phyloP scores from a whole-genome alignment of 2,329 filamentous ascomycete species.

The Xylariaceae sp. region DNA sequence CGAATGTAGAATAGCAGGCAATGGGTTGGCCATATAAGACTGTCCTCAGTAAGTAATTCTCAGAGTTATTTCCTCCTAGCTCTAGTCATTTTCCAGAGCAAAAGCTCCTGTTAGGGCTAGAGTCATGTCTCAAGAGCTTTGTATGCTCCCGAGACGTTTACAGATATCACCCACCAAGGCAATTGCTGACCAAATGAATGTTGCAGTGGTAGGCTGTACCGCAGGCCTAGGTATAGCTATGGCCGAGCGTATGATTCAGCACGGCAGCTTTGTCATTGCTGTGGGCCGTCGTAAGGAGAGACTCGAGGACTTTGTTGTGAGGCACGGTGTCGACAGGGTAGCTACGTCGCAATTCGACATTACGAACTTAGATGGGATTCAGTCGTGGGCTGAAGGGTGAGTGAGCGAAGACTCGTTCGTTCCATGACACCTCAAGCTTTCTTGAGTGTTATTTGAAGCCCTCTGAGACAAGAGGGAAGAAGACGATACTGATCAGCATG shows the following conservation, averaged over 20 bases:
- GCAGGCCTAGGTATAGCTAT: constrained; percentile 40
- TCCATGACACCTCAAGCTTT: too few relatives aligned
- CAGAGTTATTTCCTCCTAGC: not conserved
- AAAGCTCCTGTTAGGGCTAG: too few relatives aligned
- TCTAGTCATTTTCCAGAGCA: not conserved
- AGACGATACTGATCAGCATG: not conserved
- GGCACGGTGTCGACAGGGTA: constrained; percentile 54
- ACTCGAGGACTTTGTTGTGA: constrained; percentile 56
- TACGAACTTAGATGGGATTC: constrained; percentile 48
- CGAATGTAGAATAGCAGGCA: not conserved
- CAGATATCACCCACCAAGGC: too few relatives aligned
- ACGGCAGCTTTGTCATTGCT: constrained; percentile 59
- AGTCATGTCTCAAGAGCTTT: too few relatives aligned
- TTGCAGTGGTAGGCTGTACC: constrained; percentile 37
- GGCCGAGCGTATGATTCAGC: constrained; percentile 47
- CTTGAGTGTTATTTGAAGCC: too few relatives aligned
- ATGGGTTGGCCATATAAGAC: constrained; percentile 42
- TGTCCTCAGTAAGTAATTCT: constrained; percentile 27
- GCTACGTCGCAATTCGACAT: constrained; percentile 53
- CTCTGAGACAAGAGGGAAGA: not conserved
- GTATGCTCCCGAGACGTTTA: too few relatives aligned
- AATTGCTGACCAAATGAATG: not conserved
- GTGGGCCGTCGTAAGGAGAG: constrained; percentile 62
- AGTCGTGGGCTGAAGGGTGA: constrained; percentile 49
- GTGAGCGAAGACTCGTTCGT: constrained; percentile 13